Evolutionary conservation across 192 early-diverging fungal genomes (phyloP).

Genomic region (Radiomyces spectabilis): DNA sequence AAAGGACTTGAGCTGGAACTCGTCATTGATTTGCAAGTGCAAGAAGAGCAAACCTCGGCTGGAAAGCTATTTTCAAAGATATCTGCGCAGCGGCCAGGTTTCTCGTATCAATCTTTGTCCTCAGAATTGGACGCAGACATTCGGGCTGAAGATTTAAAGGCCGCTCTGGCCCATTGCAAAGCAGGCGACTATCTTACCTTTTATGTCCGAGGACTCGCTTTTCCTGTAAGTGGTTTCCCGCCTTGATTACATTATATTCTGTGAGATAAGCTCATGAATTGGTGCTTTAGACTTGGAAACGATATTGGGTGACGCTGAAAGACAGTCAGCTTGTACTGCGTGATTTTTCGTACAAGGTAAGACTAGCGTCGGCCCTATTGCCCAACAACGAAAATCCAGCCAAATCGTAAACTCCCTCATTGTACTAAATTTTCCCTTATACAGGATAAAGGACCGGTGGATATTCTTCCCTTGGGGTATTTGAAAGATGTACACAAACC

Average conservation of each 20-base stretch:
- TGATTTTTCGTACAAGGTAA: conserved; percentile 1
- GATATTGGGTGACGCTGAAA: neutral
- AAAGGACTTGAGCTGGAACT: too few relatives aligned
- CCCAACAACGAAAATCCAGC: neutral
- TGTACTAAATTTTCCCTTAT: neutral
- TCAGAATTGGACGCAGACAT: too few relatives aligned
- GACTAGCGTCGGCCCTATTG: neutral
- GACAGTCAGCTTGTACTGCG: neutral
- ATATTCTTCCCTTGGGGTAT: neutral
- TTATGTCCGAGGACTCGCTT: neutral
- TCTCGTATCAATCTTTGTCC: too few relatives aligned
- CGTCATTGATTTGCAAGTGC: too few relatives aligned
- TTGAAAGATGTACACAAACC: neutral
- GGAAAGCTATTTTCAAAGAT: too few relatives aligned
- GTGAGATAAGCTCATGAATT: neutral
- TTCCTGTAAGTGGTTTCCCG: neutral
- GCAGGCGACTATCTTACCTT: conserved; percentile 1
- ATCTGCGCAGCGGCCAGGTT: too few relatives aligned
- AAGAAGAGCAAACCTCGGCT: too few relatives aligned
- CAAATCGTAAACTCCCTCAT: neutral
- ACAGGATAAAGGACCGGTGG: neutral
- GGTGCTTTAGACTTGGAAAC: neutral
- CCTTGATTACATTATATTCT: neutral
- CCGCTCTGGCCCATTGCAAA: neutral
- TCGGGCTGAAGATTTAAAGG: too few relatives aligned